Conservation (phyloP, 2,329 filamentous ascomycete genomes). For the Ambrosiella xylebori region DNA sequence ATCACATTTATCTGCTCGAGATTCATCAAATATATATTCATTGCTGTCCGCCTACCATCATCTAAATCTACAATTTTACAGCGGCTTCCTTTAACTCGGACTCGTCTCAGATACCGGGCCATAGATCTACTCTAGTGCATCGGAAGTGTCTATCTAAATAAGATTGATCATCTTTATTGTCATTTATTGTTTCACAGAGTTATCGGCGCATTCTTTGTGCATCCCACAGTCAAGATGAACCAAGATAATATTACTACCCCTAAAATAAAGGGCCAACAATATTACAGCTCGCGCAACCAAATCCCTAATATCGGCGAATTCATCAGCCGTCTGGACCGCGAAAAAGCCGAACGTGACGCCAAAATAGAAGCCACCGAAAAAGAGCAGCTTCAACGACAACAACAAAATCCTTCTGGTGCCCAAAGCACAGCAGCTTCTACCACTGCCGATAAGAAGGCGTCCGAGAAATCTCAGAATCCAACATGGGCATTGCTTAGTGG, state of each 20-base stretch:
- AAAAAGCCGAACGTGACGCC: slow-evolving; percentile 61
- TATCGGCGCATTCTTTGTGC: neutral
- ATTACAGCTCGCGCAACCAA: slow-evolving; percentile 70
- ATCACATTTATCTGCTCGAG: too few species aligned
- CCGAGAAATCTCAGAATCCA: neutral
- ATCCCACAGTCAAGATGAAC: neutral
- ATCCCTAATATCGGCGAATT: slow-evolving; percentile 81
- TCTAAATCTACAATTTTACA: too few species aligned
- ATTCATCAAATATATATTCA: too few species aligned
- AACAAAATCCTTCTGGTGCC: neutral
- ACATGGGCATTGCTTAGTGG: neutral
- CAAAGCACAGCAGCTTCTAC: neutral
- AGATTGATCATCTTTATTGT: too few species aligned
- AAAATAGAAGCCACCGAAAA: slow-evolving; percentile 36
- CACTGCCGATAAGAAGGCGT: neutral
- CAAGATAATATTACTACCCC: neutral
- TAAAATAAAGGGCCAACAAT: slow-evolving; percentile 27
- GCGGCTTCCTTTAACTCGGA: too few species aligned
- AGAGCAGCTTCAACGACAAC: neutral
- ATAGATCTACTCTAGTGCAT: too few species aligned
- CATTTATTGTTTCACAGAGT: too few species aligned
- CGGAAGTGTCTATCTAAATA: too few species aligned
- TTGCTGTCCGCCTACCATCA: too few species aligned
- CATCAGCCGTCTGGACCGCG: slow-evolving; percentile 56
- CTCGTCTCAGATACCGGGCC: too few species aligned